These are phyloP conservation scores for Citrus trifoliata DNA, from an alignment of 345 rosid genomes.

Conservation along the genomic window DNA sequence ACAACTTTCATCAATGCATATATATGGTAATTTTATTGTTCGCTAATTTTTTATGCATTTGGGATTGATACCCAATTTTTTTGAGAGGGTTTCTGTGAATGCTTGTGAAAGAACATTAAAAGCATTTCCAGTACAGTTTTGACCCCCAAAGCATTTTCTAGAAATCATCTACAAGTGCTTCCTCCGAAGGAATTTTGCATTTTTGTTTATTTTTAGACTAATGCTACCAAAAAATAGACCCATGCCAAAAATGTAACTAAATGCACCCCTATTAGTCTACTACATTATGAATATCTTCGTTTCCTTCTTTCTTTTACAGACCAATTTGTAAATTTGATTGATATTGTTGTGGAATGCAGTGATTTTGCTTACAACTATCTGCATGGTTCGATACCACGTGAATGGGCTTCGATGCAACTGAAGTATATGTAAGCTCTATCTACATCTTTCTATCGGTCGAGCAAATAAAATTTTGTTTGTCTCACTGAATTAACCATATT, in stretches of 20 bases:
- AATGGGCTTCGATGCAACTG: slow-evolving; percentile 53
- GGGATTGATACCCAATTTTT: neutral
- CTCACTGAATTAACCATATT: neutral
- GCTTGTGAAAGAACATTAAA: neutral
- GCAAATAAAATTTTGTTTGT: neutral
- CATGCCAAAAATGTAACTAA: neutral
- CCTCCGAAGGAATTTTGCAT: neutral
- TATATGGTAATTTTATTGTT: neutral
- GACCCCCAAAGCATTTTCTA: neutral
- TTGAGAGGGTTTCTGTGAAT: neutral
- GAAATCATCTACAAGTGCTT: neutral
- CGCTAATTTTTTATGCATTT: neutral
- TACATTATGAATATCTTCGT: neutral
- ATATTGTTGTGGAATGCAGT: slow-evolving; percentile 31
- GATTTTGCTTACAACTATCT: slow-evolving; percentile 59
- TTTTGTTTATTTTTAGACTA: neutral
- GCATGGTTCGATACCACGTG: slow-evolving; percentile 50
- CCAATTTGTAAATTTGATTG: neutral
- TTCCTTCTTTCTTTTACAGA: neutral
- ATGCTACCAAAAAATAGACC: neutral
- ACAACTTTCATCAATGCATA: neutral
- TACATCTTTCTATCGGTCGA: neutral
- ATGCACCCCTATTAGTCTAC: neutral
- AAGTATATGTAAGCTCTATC: slow-evolving; percentile 42
- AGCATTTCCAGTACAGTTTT: neutral